Base-by-base conservation (phyloP, 345 rosid species). In the Hirschfeldia incana region DNA sequence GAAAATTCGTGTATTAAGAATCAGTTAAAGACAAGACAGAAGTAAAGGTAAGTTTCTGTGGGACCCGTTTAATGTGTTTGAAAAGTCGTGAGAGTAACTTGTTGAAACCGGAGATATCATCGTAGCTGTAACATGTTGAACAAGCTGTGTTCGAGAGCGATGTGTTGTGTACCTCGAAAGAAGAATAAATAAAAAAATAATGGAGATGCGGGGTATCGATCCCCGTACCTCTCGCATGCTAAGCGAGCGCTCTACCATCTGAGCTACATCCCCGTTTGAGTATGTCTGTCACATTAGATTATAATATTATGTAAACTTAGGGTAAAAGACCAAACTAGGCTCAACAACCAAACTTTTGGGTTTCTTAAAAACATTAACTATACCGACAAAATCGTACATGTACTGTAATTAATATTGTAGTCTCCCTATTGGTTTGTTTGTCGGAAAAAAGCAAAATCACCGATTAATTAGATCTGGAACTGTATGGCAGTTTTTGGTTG, bases 221-320 rank as follows among this genome's bases (percentile, higher is more conserved):
- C 90, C 93, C 91, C 81, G 89, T 87, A 78, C 90, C 94, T 89
- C 98, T 91, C 88, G 88, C 91, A 87, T 93, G 93, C 91, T 87
- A 91, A 89, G 91, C 92, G 86, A 90, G 93, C 89, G 89, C 92
- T 90, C 92, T 88, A 90, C 92, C 97, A 91, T 87, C 89, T 91
- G 93, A 93, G 92, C 92, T 88, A 87, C 90, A 87, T 85, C 91
- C 91, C 90, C 90, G 5, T n/a, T 55, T 7, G 4, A 1, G 2
- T 42, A 10, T 10, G 13, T 3, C 4, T 1, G 2, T 8, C 1
- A 36, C 5, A 42, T 42, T 42, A 21, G 21, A 21, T 21, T 21
- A 21, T 21, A 21, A 21, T 21, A 21, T 21, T 21, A 21, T 21
- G 21, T 21, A 21, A 21, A 21, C 21, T 21, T 21, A 21, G 21